Evolutionary conservation across 257 asterid genomes (phyloP).

Genomic region (Solanum sparsipilum): DNA sequence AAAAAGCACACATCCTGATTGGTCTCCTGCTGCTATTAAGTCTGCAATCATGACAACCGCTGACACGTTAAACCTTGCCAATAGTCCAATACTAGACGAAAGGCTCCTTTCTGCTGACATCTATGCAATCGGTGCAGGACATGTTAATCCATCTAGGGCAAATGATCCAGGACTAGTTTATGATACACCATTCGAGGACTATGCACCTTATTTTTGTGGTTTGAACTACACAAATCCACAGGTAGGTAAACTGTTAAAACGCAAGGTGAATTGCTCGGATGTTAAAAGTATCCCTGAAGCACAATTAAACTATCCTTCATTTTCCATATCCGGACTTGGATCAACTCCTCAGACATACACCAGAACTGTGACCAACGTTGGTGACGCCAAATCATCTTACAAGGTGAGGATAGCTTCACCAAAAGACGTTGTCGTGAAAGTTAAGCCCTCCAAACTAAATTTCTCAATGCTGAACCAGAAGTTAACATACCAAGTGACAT

Average conservation of each 20-base stretch:
- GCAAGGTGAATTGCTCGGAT: conserved; percentile 13
- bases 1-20: conserved; percentile 27
- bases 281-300: conserved; percentile 14
- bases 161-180: conserved; percentile 40
- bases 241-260: conserved; percentile 3
- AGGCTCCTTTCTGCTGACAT: conserved; percentile 16
- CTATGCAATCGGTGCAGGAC: conserved; percentile 36
- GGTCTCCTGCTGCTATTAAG: conserved; percentile 45
- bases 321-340: neutral
- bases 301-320: conserved; percentile 10
- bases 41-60: conserved; percentile 56
- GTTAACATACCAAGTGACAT: conserved; percentile 28
- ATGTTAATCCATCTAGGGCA: conserved; percentile 34
- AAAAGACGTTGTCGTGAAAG: conserved; percentile 9
- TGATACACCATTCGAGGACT: conserved; percentile 32
- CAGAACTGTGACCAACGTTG: conserved; percentile 33
- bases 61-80: conserved; percentile 11
- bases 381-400: conserved; percentile 22
- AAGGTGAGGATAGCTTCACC: conserved; percentile 10
- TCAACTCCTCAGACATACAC: conserved; percentile 18
- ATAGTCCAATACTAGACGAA: conserved; percentile 19
- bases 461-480: conserved; percentile 17
- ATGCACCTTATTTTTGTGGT: conserved; percentile 29
- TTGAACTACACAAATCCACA: conserved; percentile 22
- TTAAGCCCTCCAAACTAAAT: conserved; percentile 15